phyloP scores from a whole-genome alignment of 306 rosid species.

The Quercus alba region DNA sequence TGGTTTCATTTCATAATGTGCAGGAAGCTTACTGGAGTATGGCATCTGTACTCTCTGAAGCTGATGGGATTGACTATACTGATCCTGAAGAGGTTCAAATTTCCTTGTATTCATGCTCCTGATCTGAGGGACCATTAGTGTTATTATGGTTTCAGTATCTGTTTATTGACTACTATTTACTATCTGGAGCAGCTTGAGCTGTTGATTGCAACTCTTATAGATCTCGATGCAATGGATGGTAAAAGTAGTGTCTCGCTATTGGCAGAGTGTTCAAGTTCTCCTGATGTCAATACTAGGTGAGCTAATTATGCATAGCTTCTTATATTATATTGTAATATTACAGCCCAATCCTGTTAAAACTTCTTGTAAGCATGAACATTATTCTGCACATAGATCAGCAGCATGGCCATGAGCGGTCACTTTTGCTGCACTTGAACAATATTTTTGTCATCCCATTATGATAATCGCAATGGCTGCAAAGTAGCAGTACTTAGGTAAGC shows the following conservation, averaged over 20 bases:
- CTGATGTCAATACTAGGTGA: conserved; percentile 85
- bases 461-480: background rate
- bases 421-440: background rate
- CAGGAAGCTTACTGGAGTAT: conserved; percentile 96
- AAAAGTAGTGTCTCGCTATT: conserved; percentile 77
- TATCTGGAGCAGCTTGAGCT: conserved; percentile 72
- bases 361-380: background rate
- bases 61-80: conserved; percentile 94
- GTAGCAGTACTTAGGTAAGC: background rate
- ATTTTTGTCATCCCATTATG: background rate
- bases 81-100: conserved; percentile 92
- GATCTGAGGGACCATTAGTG: conserved; percentile 10
- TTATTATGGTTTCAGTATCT: conserved; percentile 3
- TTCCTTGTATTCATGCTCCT: conserved; percentile 9
- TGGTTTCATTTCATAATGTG: conserved; percentile 16
- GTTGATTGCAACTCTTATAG: conserved; percentile 80
- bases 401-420: background rate
- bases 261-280: conserved; percentile 91
- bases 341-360: background rate
- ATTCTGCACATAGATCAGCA: conserved; percentile 1
- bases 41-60: conserved; percentile 91
- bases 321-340: background rate
- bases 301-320: conserved; percentile 3
- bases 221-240: conserved; percentile 97
- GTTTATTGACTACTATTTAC: conserved; percentile 17